Evolutionary conservation across 352 stramenopile genomes (phyloP).

Genomic region (Phytophthora citrophthora): DNA sequence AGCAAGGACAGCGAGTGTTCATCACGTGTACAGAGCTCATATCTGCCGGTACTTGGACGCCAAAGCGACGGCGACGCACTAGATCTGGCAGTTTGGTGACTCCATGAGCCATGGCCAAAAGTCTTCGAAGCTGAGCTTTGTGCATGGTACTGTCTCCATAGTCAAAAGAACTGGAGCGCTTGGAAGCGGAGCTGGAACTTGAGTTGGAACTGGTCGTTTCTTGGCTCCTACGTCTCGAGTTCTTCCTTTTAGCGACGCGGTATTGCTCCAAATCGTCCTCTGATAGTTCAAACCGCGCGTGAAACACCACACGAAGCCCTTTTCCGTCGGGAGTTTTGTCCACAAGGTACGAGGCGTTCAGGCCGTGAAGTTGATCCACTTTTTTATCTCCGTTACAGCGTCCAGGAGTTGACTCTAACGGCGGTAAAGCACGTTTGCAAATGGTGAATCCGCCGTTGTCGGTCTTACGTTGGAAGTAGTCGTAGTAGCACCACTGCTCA

Average conservation of each 20-base stretch:
- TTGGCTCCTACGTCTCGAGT: conserved; percentile 15
- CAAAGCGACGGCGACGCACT: conserved; percentile 59
- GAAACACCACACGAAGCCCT: conserved; percentile 29
- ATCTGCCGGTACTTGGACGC: conserved; percentile 57
- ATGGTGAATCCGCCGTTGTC: conserved; percentile 27
- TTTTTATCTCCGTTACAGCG: conserved; percentile 3
- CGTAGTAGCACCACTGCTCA: conserved; percentile 41
- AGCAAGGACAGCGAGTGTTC: conserved; percentile 64
- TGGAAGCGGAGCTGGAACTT: conserved; percentile 3
- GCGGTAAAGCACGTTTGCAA: conserved; percentile 20
- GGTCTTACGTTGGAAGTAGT: conserved; percentile 27
- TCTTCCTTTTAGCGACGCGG: conserved; percentile 3
- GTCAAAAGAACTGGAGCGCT: conserved; percentile 3
- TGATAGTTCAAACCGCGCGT: conserved; percentile 24
- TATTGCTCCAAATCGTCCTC: conserved; percentile 7
- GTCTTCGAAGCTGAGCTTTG: conserved; percentile 20
- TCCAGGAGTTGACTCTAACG: conserved; percentile 8
- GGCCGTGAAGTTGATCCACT: conserved; percentile 27
- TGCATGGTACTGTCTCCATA: conserved; percentile 9
- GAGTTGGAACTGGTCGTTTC: conserved; percentile 2
- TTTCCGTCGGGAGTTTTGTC: conserved; percentile 9
- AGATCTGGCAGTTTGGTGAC: conserved; percentile 43
- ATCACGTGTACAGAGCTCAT: conserved; percentile 29
- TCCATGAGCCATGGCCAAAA: conserved; percentile 41
- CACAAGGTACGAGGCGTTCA: conserved; percentile 32